Base-by-base conservation (phyloP, 1,139 yeast genomes). In the Candida buenavistaensis region DNA sequence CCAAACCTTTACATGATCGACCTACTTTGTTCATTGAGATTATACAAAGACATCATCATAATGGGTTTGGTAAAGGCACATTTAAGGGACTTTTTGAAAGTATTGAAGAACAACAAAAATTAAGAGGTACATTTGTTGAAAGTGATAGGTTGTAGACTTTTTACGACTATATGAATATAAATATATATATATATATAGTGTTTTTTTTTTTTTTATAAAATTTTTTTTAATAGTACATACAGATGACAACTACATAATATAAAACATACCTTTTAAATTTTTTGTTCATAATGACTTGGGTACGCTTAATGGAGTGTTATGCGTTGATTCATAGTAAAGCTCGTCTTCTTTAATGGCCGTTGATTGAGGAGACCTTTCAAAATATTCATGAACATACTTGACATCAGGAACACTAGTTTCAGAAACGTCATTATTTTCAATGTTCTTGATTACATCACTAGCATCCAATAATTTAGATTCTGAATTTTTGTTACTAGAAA, bases 31-130 rank as follows among this genome's bases (percentile, higher is more conserved):
- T 87, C 52, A 64, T 86, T 45, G 95, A 87, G 55, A 71, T 86
- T 14, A 87, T 87, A 44, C 94, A 87, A 57, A 72, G 95, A 43
- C 70, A 72, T 48, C 83, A 84, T 50, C 90, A 84, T 54, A 73
- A 81, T 42, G 96, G 96, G 1, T 87, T 87, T 60, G 96, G 95
- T 0, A 88, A 87, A 34, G 95, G 95, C 0, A 87, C 89, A 36
- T 87, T 87, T 62, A 82, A 78, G 53, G 85, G 92, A 0, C 63
- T 87, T 33, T 86, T 84, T 51, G 90, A 85, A 52, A 78, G 86
- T 4, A 80, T 87, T 40, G 96, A 85, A 54, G 64, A 60, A 40
- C 86, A 72, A 41, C 86, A 80, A 49, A 62, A 55, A 44, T 50
- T 59, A 31, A 59, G 83, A 34, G 82, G 82, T 3, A 77, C 79